Base-by-base conservation (phyloP, 345 rosid genomes). In the Bruguiera gymnorhiza region DNA sequence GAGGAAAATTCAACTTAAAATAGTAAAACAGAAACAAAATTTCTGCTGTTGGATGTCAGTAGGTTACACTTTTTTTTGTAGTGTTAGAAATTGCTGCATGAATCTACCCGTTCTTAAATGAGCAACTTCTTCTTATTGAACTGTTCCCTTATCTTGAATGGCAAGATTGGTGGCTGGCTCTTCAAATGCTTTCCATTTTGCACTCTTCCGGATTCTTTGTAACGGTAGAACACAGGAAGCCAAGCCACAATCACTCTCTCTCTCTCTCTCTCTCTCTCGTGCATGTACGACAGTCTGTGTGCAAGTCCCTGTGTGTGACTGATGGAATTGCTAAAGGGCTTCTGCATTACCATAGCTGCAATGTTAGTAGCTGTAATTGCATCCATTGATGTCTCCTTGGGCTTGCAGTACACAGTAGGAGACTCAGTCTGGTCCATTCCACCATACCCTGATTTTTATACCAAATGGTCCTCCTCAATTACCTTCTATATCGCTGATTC, bases 361-460 rank as follows among this genome's bases (percentile, higher is more conserved):
- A 43, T 43, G 50, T 1, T 43, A 0, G 27, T 19, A 21, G n/a
- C 46, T 10, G 5, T 32, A 27, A 21, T 55, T 13, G 39, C 62
- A 36, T n/a, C 29, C 1, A 21, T 54, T 34, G 61, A 67, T 18
- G 61, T 10, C 36, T 32, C 66, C 6, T 31, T 29, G 15, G 68
- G 65, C 23, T 36, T 61, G 30, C 50, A 51, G 21, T 75, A 81
- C 62, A 65, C 21, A 19, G 83, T 84, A 11, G 85, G 87, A 36
- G 85, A 62, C 70, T 59, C 80, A 2, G 57, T 53, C 36, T 79
- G 83, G 83, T 66, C 80, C n/a, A 73, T 81, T 70, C 87, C 87
- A 19, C 73, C 78, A 8, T 68, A 13, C 43, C 78, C 85, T 6
- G n/a, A 27, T 62, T 79, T 61, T 73, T 79, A 84, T 76, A 23